Conservation (phyloP, 2,329 filamentous ascomycete genomes). For the Arthrobotrys musiformis region DNA sequence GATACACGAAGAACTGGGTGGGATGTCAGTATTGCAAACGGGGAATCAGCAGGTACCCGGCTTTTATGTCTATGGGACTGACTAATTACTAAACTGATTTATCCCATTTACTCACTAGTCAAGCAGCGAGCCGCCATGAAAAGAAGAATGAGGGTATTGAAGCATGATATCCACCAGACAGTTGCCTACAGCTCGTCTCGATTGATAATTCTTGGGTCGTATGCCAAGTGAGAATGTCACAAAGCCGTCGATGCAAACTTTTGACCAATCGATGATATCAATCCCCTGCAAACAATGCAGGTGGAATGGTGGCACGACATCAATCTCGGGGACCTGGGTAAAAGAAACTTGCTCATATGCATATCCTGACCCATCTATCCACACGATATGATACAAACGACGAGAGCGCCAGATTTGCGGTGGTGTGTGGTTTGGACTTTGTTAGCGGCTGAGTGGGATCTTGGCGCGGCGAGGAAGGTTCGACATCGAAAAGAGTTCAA, state of each 20-base stretch:
- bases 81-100: not conserved
- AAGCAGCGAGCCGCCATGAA: not conserved
- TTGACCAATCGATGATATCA: not conserved
- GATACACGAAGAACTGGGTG: not conserved
- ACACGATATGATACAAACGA: not conserved
- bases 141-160: not conserved
- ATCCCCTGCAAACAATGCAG: not conserved
- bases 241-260: not conserved
- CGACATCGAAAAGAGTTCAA: constrained; percentile 14
- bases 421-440: constrained; percentile 12
- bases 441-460: constrained; percentile 36
- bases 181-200: not conserved
- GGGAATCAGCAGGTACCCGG: constrained; percentile 19
- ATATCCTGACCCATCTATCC: not conserved
- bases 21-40: not conserved
- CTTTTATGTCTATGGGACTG: constrained; percentile 1
- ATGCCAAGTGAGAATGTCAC: constrained; percentile 7
- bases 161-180: not conserved
- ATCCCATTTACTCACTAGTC: not conserved
- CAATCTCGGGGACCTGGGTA: constrained; percentile 12
- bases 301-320: constrained; percentile 22
- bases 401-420: not conserved
- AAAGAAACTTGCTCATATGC: constrained; percentile 12
- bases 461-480: constrained; percentile 33
- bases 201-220: not conserved